Evolutionary conservation across 352 stramenopile genomes (phyloP).

Genomic region (Pythium biforme): DNA sequence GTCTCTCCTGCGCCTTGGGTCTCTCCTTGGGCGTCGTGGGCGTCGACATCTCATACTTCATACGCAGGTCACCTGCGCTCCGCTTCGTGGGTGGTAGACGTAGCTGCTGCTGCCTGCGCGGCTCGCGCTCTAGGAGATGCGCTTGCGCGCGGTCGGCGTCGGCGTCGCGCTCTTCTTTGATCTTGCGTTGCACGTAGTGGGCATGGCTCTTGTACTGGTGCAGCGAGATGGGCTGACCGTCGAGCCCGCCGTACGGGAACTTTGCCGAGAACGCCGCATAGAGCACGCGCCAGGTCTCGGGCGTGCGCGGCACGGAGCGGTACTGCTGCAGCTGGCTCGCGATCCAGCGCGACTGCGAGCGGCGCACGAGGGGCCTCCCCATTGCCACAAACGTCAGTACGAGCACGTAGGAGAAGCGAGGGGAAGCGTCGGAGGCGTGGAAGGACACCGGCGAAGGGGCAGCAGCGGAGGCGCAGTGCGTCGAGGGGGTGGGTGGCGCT

Average conservation of each 20-base stretch:
- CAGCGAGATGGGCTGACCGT: slow-evolving; percentile 6
- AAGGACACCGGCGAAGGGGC: too few relatives aligned
- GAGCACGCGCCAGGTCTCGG: slow-evolving; percentile 10
- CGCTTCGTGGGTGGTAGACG: neutral
- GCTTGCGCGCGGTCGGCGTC: neutral
- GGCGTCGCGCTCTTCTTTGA: neutral
- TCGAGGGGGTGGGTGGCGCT: too few relatives aligned
- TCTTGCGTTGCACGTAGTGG: slow-evolving; percentile 3
- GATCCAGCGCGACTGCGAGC: slow-evolving; percentile 21
- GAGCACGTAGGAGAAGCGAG: too few relatives aligned
- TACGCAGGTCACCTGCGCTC: neutral
- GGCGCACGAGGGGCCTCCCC: neutral
- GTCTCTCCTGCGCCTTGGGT: neutral
- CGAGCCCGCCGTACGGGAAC: slow-evolving; percentile 5
- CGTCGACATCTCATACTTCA: neutral
- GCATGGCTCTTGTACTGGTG: slow-evolving; percentile 13
- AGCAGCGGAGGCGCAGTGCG: too few relatives aligned
- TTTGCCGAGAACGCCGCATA: slow-evolving; percentile 3
- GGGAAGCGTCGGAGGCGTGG: too few relatives aligned
- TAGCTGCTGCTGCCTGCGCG: neutral
- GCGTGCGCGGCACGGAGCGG: slow-evolving; percentile 5
- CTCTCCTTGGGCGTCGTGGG: neutral
- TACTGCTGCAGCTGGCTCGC: slow-evolving; percentile 11
- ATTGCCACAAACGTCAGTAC: too few relatives aligned
- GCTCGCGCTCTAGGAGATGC: neutral